Base-by-base conservation (phyloP, 345 rosid genomes). In the Aurinia saxatilis region DNA sequence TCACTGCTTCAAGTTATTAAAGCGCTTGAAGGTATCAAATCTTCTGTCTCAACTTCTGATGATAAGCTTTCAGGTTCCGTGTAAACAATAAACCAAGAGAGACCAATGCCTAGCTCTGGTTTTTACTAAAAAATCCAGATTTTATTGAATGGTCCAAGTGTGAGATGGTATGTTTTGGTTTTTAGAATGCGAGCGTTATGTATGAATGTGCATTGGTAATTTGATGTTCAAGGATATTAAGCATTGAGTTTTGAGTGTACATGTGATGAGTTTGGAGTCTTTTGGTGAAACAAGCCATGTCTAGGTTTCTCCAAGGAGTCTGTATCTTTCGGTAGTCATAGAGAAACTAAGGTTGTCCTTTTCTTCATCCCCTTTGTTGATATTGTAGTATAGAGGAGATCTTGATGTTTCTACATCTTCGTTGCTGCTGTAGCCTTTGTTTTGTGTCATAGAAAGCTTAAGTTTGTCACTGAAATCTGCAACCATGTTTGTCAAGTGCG, bases 381-480 rank as follows among this genome's bases (percentile, higher is more conserved):
- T 54, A 19, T 4, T 63, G 70, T 63, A 49, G 46, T 63, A 40
- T 46, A 59, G 33, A 55, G 6, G 53, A 63, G 53, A 40, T 33
- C 14, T 48, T 40, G 74, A 33, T 70, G 21, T 49, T 37, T 87
- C 90, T 39, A 79, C 76, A 67, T 87, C 95, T 23, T 83, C 87
- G 7, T 89, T 86, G 18, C 91, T 85, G 3, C 79, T 72, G 45
- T 85, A 85, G 57, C 86, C 93, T 73, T 81, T 87, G 72, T 83
- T 81, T 75, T 78, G 95, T 21, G 73, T 57, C 14, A 23, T 68
- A 12, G 80, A 80, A 37, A 83, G 57, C 14, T 60, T 79, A n/a
- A 63, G 53, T 21, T 34, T 50, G 4, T 68, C 71, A 56, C 81
- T 84, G 5, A 77, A 78, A 75, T 83, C 93, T 4, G 82, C 80